These are phyloP conservation scores for Fusarium torreyae DNA, from an alignment of 2,329 filamentous ascomycete species.

Conservation along the genomic window DNA sequence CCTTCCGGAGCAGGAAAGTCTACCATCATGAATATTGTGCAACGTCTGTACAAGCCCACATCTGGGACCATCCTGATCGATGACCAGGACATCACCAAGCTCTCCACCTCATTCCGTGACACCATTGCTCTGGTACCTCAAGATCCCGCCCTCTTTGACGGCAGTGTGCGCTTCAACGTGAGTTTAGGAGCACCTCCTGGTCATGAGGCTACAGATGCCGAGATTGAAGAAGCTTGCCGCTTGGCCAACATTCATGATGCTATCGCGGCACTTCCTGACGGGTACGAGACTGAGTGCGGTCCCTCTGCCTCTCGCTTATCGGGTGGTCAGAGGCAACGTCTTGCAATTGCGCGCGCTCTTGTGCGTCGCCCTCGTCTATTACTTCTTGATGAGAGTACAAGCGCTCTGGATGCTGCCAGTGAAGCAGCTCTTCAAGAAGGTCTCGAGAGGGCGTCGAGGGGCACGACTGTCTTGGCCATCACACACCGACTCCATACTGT, in stretches of 20 bases:
- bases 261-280: constrained; percentile 73
- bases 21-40: constrained; percentile 71
- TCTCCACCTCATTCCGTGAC: constrained; percentile 61
- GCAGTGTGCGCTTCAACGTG: constrained; percentile 70
- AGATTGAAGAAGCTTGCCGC: constrained; percentile 76
- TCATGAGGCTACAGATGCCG: constrained; percentile 68
- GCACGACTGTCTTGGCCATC: constrained; percentile 71
- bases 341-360: constrained; percentile 83
- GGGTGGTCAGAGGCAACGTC: constrained; percentile 83
- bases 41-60: constrained; percentile 63
- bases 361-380: constrained; percentile 79
- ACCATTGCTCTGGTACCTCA: constrained; percentile 71
- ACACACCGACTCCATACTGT: constrained; percentile 71
- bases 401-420: constrained; percentile 80
- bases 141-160: constrained; percentile 70
- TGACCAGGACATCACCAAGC: constrained; percentile 61
- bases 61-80: constrained; percentile 60
- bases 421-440: constrained; percentile 77
- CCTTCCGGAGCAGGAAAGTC: constrained; percentile 78
- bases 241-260: constrained; percentile 80
- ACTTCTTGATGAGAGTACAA: constrained; percentile 86
- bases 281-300: constrained; percentile 76
- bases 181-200: constrained; percentile 68
- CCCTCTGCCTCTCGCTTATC: constrained; percentile 82
- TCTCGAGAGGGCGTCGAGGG: constrained; percentile 69